phyloP scores from a whole-genome alignment of 768 basidiomycete species.

The Pisolithus orientalis region DNA sequence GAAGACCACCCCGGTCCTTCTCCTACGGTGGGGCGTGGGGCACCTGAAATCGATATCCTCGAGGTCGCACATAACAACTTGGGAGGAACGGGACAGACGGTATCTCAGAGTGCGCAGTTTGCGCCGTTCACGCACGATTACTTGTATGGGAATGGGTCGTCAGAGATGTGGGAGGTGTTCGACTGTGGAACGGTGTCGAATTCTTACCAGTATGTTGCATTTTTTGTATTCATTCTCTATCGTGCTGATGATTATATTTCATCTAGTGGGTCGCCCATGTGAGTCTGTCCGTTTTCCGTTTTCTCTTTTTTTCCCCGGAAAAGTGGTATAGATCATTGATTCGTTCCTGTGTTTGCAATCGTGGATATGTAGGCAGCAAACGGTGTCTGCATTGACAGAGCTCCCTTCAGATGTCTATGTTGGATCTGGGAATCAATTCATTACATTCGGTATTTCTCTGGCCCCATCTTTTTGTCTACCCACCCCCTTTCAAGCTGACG shows the following conservation, averaged over 20 bases:
- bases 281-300: background rate
- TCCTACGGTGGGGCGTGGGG: conserved; percentile 50
- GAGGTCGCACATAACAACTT: conserved; percentile 66
- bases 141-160: conserved; percentile 30
- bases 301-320: background rate
- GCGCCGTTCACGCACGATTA: conserved; percentile 52
- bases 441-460: conserved; percentile 38
- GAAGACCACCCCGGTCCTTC: conserved; percentile 75
- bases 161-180: conserved; percentile 28
- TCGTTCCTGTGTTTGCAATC: background rate
- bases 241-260: background rate
- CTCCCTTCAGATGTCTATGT: conserved; percentile 43
- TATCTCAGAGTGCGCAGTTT: conserved; percentile 73
- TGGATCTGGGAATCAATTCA: conserved; percentile 47
- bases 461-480: background rate
- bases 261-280: conserved; percentile 1
- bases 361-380: conserved; percentile 34
- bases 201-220: conserved; percentile 38
- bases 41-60: conserved; percentile 80
- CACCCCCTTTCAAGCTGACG: too few species aligned
- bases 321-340: background rate
- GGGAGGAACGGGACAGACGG: conserved; percentile 39
- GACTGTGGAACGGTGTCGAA: conserved; percentile 30
- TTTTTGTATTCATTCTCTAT: background rate
- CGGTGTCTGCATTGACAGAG: conserved; percentile 40